Conservation (phyloP, 1,284 basidiomycete species). For the Boletellus deceptivus region DNA sequence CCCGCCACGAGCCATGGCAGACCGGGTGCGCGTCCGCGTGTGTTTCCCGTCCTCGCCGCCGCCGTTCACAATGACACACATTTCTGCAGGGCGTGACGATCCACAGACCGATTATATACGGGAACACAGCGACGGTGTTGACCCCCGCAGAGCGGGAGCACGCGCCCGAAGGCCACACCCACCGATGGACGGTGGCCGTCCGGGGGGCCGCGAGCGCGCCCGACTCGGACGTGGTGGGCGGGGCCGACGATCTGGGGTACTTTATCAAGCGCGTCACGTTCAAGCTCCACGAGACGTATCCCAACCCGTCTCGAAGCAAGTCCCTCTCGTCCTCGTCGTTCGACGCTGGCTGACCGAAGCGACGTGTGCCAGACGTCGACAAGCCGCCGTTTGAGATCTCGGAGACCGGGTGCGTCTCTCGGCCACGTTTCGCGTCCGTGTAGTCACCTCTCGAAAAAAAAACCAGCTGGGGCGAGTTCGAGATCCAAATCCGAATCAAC, state of each 20-base stretch:
- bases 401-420: conserved; percentile 75
- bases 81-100: conserved; percentile 77
- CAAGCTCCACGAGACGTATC: conserved; percentile 96
- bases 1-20: conserved; percentile 52
- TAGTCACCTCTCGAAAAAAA: not conserved
- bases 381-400: conserved; percentile 92
- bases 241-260: conserved; percentile 83
- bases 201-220: conserved; percentile 70
- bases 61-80: conserved; percentile 5
- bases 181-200: conserved; percentile 95
- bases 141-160: conserved; percentile 72
- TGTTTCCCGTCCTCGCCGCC: conserved; percentile 27
- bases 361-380: conserved; percentile 71
- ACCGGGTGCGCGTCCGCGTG: conserved; percentile 74
- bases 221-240: conserved; percentile 74
- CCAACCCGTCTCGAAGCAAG: conserved; percentile 87
- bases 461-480: conserved; percentile 96
- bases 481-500: conserved; percentile 90
- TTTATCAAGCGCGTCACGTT: conserved; percentile 96
- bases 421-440: not conserved
- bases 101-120: conserved; percentile 91
- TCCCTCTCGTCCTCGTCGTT: conserved; percentile 1
- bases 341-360: not conserved
- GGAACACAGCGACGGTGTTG: conserved; percentile 88
- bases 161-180: conserved; percentile 77